Evolutionary conservation across 2,329 filamentous ascomycete genomes (phyloP).

Genomic region (Hypoxylon sp.): DNA sequence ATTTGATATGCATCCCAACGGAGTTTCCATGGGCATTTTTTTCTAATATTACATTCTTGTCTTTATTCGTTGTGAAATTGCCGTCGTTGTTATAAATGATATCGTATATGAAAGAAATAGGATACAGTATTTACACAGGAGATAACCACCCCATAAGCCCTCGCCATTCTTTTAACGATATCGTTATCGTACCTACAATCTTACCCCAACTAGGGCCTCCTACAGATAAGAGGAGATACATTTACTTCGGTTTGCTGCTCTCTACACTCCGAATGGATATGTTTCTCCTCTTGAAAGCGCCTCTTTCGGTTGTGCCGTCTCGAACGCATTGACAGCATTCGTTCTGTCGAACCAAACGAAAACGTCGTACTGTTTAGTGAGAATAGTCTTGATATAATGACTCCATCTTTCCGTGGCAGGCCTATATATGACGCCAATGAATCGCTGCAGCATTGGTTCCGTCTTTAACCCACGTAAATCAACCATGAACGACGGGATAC

Average conservation of each 20-base stretch:
- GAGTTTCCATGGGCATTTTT: slow-evolving; percentile 41
- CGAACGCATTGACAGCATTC: slow-evolving; percentile 61
- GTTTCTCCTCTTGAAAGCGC: slow-evolving; percentile 62
- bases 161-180: not conserved
- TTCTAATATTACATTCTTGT: slow-evolving; percentile 17
- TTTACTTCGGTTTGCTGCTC: not conserved
- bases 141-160: not conserved
- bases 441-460: slow-evolving; percentile 62
- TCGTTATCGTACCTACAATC: not conserved
- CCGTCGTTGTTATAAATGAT: slow-evolving; percentile 14
- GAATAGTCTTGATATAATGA: slow-evolving; percentile 63
- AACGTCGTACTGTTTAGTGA: slow-evolving; percentile 65
- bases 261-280: slow-evolving; percentile 66
- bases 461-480: slow-evolving; percentile 61
- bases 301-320: slow-evolving; percentile 61
- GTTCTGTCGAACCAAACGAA: slow-evolving; percentile 66
- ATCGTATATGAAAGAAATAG: slow-evolving; percentile 2
- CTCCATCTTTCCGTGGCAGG: slow-evolving; percentile 65
- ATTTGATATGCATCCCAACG: slow-evolving; percentile 45
- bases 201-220: not conserved
- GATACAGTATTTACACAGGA: slow-evolving; percentile 14
- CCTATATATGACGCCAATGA: slow-evolving; percentile 68
- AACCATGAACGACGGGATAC: slow-evolving; percentile 61
- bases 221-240: not conserved
- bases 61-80: slow-evolving; percentile 5